These are phyloP conservation scores for Vaucheria bursata DNA, from an alignment of 352 stramenopile genomes.

Conservation along the genomic window DNA sequence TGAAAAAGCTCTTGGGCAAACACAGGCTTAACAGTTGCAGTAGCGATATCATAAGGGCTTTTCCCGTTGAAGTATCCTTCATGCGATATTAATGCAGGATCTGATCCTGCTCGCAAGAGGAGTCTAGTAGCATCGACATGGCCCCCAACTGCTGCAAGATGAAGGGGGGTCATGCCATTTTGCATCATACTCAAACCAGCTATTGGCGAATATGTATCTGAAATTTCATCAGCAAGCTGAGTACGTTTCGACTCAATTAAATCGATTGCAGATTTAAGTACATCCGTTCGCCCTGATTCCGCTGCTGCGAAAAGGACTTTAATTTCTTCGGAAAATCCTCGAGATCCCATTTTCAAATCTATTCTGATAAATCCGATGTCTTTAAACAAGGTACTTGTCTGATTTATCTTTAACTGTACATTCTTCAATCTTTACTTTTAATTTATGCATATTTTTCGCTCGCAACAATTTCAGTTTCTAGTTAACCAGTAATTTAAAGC, in stretches of 20 bases:
- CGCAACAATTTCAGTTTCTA: too few species aligned
- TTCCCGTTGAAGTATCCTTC: neutral
- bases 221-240: too few species aligned
- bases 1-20: slow-evolving; percentile 22
- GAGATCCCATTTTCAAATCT: too few species aligned
- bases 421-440: too few species aligned
- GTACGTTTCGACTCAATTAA: neutral
- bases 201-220: too few species aligned
- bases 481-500: too few species aligned
- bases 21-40: neutral
- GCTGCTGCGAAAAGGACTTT: neutral
- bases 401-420: too few species aligned
- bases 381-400: too few species aligned
- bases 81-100: neutral
- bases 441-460: too few species aligned
- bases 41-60: slow-evolving; percentile 1
- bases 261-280: neutral
- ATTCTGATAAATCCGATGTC: too few species aligned
- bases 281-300: neutral
- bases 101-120: neutral
- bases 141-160: slow-evolving; percentile 57
- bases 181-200: slow-evolving; percentile 51
- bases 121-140: slow-evolving; percentile 28
- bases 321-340: neutral
- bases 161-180: slow-evolving; percentile 59